Percentiles rank a stretch among this genome's conserved stretches.
Conservation (phyloP, 225 moss, liverwort and hornwort species). For the Asterella californica region DNA sequence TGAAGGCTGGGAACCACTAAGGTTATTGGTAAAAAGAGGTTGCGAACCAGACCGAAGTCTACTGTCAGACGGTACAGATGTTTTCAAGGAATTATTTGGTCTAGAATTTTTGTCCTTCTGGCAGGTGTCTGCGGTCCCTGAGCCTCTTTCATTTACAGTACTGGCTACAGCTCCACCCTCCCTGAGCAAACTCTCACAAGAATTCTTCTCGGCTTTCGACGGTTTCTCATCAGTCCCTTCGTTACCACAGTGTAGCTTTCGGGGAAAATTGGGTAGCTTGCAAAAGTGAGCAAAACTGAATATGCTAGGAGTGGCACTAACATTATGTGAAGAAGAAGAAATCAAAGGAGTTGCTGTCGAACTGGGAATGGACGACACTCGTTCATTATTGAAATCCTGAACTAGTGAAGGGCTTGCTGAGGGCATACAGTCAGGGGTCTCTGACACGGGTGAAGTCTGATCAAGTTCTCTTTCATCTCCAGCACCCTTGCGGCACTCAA, state of each 20-base stretch:
- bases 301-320: conserved; percentile 12
- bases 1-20: conserved; percentile 6
- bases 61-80: neutral
- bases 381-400: conserved; percentile 28
- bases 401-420: conserved; percentile 26
- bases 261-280: conserved; percentile 17
- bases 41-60: neutral
- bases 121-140: neutral
- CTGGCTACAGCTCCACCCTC: conserved; percentile 7
- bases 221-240: conserved; percentile 10
- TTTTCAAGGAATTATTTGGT: neutral
- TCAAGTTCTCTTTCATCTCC: conserved; percentile 36
- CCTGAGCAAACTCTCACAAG: neutral
- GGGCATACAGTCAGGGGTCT: conserved; percentile 36
- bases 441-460: conserved; percentile 18
- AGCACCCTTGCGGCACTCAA: conserved; percentile 43
- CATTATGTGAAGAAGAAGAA: conserved; percentile 19
- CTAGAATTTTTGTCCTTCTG: neutral
- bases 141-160: conserved; percentile 8
- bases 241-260: conserved; percentile 18
- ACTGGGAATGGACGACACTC: conserved; percentile 25
- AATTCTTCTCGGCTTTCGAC: conserved; percentile 7
- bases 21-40: neutral
- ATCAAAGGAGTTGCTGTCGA: conserved; percentile 9
- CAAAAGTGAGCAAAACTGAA: conserved; percentile 24